phyloP scores from a whole-genome alignment of 306 rosid species.

The Fragaria nilgerrensis region DNA sequence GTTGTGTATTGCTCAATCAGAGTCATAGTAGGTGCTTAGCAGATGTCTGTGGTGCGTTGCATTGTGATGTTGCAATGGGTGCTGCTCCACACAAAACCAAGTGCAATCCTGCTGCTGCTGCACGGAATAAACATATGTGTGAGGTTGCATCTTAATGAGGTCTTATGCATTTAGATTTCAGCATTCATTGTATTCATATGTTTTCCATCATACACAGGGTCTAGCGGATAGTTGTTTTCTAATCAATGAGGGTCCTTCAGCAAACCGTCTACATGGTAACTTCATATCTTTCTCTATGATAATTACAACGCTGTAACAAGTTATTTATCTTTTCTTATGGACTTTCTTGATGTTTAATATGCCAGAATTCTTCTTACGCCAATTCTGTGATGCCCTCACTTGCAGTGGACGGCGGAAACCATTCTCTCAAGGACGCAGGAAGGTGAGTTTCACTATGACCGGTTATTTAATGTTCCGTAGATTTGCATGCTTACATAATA shows the following conservation, averaged over 20 bases:
- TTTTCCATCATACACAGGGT: slow-evolving; percentile 35
- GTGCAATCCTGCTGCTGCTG: slow-evolving; percentile 77
- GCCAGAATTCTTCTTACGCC: slow-evolving; percentile 72
- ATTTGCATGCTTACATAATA: neutral
- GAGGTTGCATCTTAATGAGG: slow-evolving; percentile 53
- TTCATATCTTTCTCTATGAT: slow-evolving; percentile 16
- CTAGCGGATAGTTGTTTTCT: slow-evolving; percentile 76
- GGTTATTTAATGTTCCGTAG: neutral
- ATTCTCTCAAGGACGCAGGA: slow-evolving; percentile 60
- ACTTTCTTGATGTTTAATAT: slow-evolving; percentile 19
- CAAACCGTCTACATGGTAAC: slow-evolving; percentile 70
- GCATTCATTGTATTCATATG: slow-evolving; percentile 23
- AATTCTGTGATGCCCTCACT: slow-evolving; percentile 76
- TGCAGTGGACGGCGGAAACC: slow-evolving; percentile 60
- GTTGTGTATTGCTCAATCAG: slow-evolving; percentile 39
- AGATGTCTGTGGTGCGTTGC: slow-evolving; percentile 73
- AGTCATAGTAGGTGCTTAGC: slow-evolving; percentile 71
- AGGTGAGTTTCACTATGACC: slow-evolving; percentile 41
- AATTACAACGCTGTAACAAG: slow-evolving; percentile 14
- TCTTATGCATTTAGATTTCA: slow-evolving; percentile 3
- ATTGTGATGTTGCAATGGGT: slow-evolving; percentile 57
- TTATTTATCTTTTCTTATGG: neutral
- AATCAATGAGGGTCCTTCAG: slow-evolving; percentile 50
- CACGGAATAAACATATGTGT: slow-evolving; percentile 72
- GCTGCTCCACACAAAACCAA: slow-evolving; percentile 50